A percentile compares a stretch with the other conserved stretches of the same genome.
Evolutionary conservation across 2,329 filamentous ascomycete genomes (phyloP).

Genomic region (Venturia nashicola): DNA sequence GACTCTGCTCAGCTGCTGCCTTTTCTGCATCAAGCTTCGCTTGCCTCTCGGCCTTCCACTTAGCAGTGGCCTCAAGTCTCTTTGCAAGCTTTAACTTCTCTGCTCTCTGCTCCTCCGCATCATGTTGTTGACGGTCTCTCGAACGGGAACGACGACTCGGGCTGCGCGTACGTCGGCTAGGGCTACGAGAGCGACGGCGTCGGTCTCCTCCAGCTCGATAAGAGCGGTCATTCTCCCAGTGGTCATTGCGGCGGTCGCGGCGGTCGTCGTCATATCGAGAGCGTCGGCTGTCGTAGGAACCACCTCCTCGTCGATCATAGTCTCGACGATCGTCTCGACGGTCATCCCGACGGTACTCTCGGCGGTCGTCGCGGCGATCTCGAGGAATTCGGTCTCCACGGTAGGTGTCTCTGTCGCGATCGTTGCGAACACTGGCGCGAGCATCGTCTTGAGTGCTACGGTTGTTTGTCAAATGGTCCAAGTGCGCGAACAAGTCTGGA

Average conservation of each 20-base stretch:
- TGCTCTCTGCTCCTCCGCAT: slow-evolving; percentile 1
- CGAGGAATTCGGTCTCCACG: slow-evolving; percentile 35
- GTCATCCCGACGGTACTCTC: slow-evolving; percentile 47
- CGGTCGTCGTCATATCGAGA: slow-evolving; percentile 18
- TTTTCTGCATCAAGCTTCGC: slow-evolving; percentile 72
- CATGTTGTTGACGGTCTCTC: slow-evolving; percentile 6
- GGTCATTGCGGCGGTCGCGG: slow-evolving; percentile 2
- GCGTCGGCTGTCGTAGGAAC: not conserved
- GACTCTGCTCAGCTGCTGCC: slow-evolving; percentile 48
- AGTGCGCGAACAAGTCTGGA: slow-evolving; percentile 9
- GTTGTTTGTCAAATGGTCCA: not conserved
- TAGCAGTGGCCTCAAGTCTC: slow-evolving; percentile 23
- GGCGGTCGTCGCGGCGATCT: slow-evolving; percentile 16
- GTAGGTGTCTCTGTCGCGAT: slow-evolving; percentile 17
- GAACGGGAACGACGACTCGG: not conserved
- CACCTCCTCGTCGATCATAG: not conserved
- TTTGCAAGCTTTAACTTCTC: slow-evolving; percentile 1
- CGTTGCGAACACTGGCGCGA: not conserved
- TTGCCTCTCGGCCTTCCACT: slow-evolving; percentile 53
- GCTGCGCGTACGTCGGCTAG: not conserved
- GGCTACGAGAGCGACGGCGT: slow-evolving; percentile 3
- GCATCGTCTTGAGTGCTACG: not conserved
- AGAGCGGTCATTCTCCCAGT: not conserved
- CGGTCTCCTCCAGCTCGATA: not conserved
- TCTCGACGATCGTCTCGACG: slow-evolving; percentile 21